Conservation (phyloP, 1,284 basidiomycete species). For the Boletus holoroseus region DNA sequence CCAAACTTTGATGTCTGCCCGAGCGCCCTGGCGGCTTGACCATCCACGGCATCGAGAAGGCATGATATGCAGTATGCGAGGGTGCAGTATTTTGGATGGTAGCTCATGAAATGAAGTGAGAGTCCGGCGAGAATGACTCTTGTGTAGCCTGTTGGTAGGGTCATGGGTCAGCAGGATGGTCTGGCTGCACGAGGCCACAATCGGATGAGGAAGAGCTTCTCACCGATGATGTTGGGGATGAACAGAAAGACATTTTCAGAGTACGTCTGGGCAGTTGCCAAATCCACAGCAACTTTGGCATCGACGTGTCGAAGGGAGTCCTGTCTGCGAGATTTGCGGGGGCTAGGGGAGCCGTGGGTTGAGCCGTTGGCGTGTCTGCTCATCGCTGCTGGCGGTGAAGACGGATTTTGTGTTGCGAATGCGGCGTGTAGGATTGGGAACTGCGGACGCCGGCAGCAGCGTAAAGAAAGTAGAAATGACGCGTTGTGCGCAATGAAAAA, state of each 20-base stretch:
- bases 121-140: conserved; percentile 88
- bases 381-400: conserved; percentile 23
- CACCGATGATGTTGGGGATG: conserved; percentile 93
- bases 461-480: conserved; percentile 16
- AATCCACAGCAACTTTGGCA: conserved; percentile 73
- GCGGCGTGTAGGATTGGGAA: not conserved
- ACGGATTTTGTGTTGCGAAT: not conserved
- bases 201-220: conserved; percentile 17
- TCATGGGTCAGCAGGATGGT: conserved; percentile 3
- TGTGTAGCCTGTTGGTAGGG: conserved; percentile 64
- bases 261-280: conserved; percentile 78
- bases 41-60: conserved; percentile 93
- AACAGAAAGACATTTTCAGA: conserved; percentile 95
- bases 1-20: conserved; percentile 95
- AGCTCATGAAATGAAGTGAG: conserved; percentile 91
- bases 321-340: conserved; percentile 20
- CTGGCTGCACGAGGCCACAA: not conserved
- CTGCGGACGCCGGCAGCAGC: not conserved
- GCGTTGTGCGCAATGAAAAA: conserved; percentile 18
- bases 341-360: conserved; percentile 6
- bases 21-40: conserved; percentile 85
- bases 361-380: conserved; percentile 28
- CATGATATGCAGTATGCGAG: conserved; percentile 89
- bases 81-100: conserved; percentile 90
- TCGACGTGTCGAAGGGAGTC: conserved; percentile 62